A percentile compares a stretch with the other conserved stretches of the same genome.
Conservation (phyloP, 768 basidiomycete genomes). For the Termitomyces titanicus region DNA sequence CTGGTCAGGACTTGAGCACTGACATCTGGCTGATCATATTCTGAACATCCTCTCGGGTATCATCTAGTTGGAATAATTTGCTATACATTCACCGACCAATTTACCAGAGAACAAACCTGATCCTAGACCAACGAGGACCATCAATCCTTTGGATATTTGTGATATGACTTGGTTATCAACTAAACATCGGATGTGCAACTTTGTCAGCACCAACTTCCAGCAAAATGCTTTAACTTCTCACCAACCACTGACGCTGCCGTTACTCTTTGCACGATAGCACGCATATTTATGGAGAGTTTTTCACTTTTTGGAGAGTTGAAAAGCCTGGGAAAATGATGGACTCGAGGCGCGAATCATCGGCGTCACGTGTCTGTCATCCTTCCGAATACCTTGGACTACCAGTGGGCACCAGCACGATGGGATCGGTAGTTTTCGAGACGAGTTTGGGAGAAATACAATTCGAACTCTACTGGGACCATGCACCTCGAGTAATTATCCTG, state of each 20-base stretch:
- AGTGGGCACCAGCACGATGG: slow-evolving; percentile 24
- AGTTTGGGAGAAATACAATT: slow-evolving; percentile 83
- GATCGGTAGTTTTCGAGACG: slow-evolving; percentile 76
- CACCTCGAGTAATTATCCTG: slow-evolving; percentile 57
- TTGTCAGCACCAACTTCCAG: background rate
- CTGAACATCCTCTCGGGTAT: slow-evolving; percentile 71
- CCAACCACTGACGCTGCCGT: slow-evolving; percentile 82
- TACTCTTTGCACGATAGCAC: slow-evolving; percentile 84
- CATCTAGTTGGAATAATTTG: slow-evolving; percentile 50
- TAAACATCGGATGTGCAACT: slow-evolving; percentile 24
- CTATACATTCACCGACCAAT: background rate
- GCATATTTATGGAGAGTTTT: too few species aligned
- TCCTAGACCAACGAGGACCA: slow-evolving; percentile 90
- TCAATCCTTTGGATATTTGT: slow-evolving; percentile 76
- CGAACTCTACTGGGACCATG: slow-evolving; percentile 92
- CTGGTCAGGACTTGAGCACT: slow-evolving; percentile 11
- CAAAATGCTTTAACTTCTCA: slow-evolving; percentile 20
- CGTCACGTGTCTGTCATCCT: slow-evolving; percentile 7
- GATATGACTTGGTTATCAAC: slow-evolving; percentile 81
- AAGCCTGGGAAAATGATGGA: too few species aligned
- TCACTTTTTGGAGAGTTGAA: too few species aligned
- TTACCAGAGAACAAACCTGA: slow-evolving; percentile 46
- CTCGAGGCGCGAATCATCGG: background rate
- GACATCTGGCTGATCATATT: slow-evolving; percentile 82
- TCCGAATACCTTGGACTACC: background rate